A percentile compares a stretch with the other conserved stretches of the same genome.
Evolutionary conservation across 345 rosid species (phyloP).

Genomic region (Pugionium cornutum): DNA sequence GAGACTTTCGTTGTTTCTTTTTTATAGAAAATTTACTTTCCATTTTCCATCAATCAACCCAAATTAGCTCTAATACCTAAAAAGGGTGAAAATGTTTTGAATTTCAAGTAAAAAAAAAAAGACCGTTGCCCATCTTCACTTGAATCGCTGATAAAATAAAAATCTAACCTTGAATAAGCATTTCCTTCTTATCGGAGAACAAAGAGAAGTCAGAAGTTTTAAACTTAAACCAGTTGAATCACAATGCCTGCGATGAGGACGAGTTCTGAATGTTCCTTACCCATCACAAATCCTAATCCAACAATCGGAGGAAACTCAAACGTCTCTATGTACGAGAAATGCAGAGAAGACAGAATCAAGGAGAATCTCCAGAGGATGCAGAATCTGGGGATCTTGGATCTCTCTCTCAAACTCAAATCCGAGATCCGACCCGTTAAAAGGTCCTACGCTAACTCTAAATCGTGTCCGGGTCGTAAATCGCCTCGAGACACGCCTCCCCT

Average conservation of each 20-base stretch:
- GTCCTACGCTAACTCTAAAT: constrained; percentile 5
- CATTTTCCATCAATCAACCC: no score
- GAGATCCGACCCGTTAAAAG: constrained; percentile 41
- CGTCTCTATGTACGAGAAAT: constrained; percentile 65
- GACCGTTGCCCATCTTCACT: no score
- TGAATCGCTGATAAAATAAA: no score
- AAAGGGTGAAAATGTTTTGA: no score
- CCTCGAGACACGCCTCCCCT: constrained; percentile 21
- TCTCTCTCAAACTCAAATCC: constrained; percentile 61
- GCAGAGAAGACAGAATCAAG: constrained; percentile 78
- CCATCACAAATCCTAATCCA: constrained; percentile 28
- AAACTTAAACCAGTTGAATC: not conserved
- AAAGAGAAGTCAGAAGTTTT: no score
- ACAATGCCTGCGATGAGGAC: constrained; percentile 35
- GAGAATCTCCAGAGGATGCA: constrained; percentile 72
- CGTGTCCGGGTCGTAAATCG: constrained; percentile 23
- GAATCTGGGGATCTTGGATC: constrained; percentile 68
- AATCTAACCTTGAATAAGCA: no score
- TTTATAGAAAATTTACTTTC: no score
- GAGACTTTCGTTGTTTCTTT: no score
- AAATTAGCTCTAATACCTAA: no score
- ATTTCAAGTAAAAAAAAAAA: no score
- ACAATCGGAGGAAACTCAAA: constrained; percentile 21
- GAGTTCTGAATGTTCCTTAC: constrained; percentile 16
- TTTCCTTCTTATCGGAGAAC: no score